Base-by-base conservation (phyloP, 352 stramenopile species). In the Pythium brassicae region DNA sequence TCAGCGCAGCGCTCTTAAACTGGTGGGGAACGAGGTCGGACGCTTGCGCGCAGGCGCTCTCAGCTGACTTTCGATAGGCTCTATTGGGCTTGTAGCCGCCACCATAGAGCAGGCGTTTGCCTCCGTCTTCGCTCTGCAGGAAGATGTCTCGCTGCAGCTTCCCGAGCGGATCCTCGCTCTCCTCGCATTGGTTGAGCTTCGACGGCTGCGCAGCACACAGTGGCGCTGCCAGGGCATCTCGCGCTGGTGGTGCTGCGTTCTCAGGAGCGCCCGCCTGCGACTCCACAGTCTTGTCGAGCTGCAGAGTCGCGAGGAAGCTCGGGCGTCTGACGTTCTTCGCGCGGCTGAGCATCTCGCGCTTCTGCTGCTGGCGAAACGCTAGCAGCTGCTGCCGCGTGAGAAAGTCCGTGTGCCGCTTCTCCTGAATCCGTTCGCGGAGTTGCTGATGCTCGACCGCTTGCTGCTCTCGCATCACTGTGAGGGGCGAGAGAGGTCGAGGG, bases 271-370 rank as follows among this genome's bases (percentile, higher is more conserved):
- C 32, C 14, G 32, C 8, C 32, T 37, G 32, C 32, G 1, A 37
- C 32, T 37, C 32, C 19, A 14, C 27, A 3, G 22, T 7, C 23
- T 42, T 35, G 23, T 74, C 66, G 15, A 74, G 66, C 39, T 57
- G 61, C 25, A 74, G 49, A 40, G 63, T 71, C 20, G 66, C 51
- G 12, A 74, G 39, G 48, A 72, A 74, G 17, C 59, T 72, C 42
- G 66, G 59, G 0, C 60, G 59, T n/a, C 54, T 66, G 15, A 58
- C n/a, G 27, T 39, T 45, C 45, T 55, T 53, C 8, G 53, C 20
- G 9, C 59, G 47, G 10, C 50, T 55, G 4, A 15, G 15, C n/a
- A 66, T 32, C 1, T 48, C 34, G 9, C 37, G 44, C 63, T 69
- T 71, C 29, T 69, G 63, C 49, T 73, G 45, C 2, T 57, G 50